Conservation (phyloP, 306 rosid species). For the Delonix regia region DNA sequence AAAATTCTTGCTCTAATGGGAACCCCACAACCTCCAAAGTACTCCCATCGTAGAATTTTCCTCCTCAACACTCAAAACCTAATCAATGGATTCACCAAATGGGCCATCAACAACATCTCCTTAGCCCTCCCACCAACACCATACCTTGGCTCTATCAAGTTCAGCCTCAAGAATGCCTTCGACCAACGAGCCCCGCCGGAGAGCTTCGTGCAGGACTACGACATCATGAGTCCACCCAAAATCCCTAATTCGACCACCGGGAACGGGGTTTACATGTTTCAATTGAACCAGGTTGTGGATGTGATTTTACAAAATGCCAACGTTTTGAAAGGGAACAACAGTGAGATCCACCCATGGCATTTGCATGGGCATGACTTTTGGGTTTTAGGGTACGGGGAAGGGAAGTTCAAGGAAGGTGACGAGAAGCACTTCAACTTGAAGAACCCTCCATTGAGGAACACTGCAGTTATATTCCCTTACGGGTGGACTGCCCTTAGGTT, state of each 20-base stretch:
- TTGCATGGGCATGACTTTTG: constrained; percentile 92
- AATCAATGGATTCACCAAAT: constrained; percentile 59
- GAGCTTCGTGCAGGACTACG: constrained; percentile 42
- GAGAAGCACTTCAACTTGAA: constrained; percentile 56
- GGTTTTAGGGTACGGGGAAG: constrained; percentile 88
- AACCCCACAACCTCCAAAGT: constrained; percentile 59
- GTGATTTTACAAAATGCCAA: constrained; percentile 78
- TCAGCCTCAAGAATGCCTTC: constrained; percentile 34
- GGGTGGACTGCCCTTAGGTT: constrained; percentile 89
- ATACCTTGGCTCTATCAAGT: constrained; percentile 56
- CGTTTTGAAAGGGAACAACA: constrained; percentile 35
- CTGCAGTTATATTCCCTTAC: constrained; percentile 64
- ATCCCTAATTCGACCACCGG: constrained; percentile 51
- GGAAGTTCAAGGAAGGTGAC: constrained; percentile 51
- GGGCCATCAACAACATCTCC: constrained; percentile 82
- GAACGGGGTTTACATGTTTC: constrained; percentile 55
- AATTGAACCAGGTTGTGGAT: constrained; percentile 46
- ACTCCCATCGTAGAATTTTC: constrained; percentile 44
- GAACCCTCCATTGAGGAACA: constrained; percentile 73
- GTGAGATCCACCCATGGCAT: constrained; percentile 95
- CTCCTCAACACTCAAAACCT: constrained; percentile 84
- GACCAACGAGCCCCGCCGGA: constrained; percentile 49
- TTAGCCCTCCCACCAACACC: constrained; percentile 68
- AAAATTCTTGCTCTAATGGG: constrained; percentile 61
- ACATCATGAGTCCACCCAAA: constrained; percentile 48